Evolutionary conservation across 2,329 filamentous ascomycete genomes (phyloP).

Genomic region (Calonectria honghensis): DNA sequence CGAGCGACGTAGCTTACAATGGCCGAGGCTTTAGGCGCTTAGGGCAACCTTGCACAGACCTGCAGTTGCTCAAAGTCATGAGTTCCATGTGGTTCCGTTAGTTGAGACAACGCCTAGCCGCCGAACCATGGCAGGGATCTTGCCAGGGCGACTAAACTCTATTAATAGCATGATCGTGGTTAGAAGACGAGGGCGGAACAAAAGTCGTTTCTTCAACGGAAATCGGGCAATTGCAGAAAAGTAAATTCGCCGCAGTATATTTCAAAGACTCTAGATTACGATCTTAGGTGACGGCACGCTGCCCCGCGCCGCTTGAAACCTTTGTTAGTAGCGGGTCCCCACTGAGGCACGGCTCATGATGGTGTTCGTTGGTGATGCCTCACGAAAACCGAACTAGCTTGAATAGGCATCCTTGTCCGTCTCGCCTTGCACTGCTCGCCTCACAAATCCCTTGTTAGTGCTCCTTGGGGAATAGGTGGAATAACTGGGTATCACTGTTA

Average conservation of each 20-base stretch:
- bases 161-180: neutral
- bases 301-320: neutral
- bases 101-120: constrained; percentile 3
- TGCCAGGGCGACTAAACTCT: neutral
- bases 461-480: neutral
- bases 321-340: neutral
- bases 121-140: constrained; percentile 4
- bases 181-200: neutral
- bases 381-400: neutral
- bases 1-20: neutral
- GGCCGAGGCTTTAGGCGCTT: neutral
- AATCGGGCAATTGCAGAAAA: neutral
- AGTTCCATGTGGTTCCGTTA: constrained; percentile 5
- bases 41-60: neutral
- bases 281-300: neutral
- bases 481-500: neutral
- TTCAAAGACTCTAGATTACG: neutral
- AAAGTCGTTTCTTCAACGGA: neutral
- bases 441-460: neutral
- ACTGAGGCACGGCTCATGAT: neutral
- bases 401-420: neutral
- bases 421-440: neutral
- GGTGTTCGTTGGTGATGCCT: neutral
- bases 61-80: neutral
- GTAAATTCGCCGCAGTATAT: no score